Evolutionary conservation across 108 stramenopile species (phyloP), one percentile per base, ranked within the genome.

Genomic region (Skeletonema menzelii): DNA sequence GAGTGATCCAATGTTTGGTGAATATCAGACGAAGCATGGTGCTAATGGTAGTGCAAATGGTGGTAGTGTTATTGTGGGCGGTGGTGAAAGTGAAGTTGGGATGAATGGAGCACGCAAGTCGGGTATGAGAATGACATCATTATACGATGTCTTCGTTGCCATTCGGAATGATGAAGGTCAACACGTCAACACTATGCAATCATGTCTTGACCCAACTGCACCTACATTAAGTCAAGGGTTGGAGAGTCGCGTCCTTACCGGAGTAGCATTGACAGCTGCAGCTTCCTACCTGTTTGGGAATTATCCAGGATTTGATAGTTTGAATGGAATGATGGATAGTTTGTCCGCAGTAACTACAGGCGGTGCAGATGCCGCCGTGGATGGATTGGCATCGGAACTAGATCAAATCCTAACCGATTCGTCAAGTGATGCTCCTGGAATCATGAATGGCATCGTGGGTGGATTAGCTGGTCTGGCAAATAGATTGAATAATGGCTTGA

Each of bases 101-200:
- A 24, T 11, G 17, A 28, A 27, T 14, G 69, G 56, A 57, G 59
- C 76, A 14, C 76, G 76, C 14, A 81, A 68, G 30, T 78, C 84
- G 5, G 87, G 75, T 7, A 68, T 28, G 12, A 44, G 74, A 40
- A 60, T 83, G 76, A 71, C 24, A 56, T 69, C 75, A 32, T 73
- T 90, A 24, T 87, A 85, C 56, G 89, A 90, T 63, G 83, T 86
- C 6, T 87, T 90, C 56, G 49, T 30, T 3, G 75, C 77, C 10
- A 90, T 90, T 59, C 34, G 79, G 17, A 72, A 77, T 30, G 88
- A 89, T 63, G 88, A 89, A 46, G 82, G 76, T 11, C 86, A 89
- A 59, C 88, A 89, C 56, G 88, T 85, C 8, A 64, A 65, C 10
- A 78, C 82, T 7, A 83, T 83, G 82, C 66, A 63, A 69, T 66